These are phyloP conservation scores for Barnettozyma sucrosica DNA, from an alignment of 805 yeast genomes.

Conservation along the genomic window DNA sequence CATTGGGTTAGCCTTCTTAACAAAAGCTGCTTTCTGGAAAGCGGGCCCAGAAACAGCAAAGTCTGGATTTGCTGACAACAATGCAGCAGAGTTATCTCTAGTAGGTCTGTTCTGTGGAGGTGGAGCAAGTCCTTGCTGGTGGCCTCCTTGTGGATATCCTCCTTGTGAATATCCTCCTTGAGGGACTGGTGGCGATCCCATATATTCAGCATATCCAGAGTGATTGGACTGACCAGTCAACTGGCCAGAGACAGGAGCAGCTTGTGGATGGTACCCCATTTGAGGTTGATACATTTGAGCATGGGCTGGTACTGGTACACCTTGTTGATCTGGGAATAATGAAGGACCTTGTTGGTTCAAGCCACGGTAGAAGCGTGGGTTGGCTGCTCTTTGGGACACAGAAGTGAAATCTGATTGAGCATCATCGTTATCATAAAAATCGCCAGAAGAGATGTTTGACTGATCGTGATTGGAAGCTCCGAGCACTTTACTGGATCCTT, in stretches of 20 bases:
- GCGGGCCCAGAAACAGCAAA: constrained; percentile 29
- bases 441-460: constrained; percentile 10
- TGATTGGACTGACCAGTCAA: not conserved
- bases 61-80: constrained; percentile 46
- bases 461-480: constrained; percentile 9
- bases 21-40: constrained; percentile 6
- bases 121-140: not conserved
- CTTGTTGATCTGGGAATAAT: constrained; percentile 19
- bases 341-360: constrained; percentile 25
- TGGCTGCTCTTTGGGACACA: constrained; percentile 70
- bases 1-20: constrained; percentile 10
- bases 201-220: not conserved
- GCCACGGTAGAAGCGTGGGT: constrained; percentile 46
- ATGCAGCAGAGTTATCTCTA: constrained; percentile 33
- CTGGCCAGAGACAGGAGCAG: constrained; percentile 1
- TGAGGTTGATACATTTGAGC: constrained; percentile 10
- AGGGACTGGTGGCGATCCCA: not conserved
- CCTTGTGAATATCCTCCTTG: not conserved
- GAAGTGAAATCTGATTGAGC: constrained; percentile 64
- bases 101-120: constrained; percentile 4
- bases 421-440: constrained; percentile 18
- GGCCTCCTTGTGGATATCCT: not conserved
- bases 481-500: constrained; percentile 5
- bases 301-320: constrained; percentile 4
- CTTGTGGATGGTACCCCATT: not conserved